A percentile compares a stretch with the other conserved stretches of the same genome.
Evolutionary conservation across 306 rosid genomes (phyloP).

Genomic region (Boehmeria nivea): DNA sequence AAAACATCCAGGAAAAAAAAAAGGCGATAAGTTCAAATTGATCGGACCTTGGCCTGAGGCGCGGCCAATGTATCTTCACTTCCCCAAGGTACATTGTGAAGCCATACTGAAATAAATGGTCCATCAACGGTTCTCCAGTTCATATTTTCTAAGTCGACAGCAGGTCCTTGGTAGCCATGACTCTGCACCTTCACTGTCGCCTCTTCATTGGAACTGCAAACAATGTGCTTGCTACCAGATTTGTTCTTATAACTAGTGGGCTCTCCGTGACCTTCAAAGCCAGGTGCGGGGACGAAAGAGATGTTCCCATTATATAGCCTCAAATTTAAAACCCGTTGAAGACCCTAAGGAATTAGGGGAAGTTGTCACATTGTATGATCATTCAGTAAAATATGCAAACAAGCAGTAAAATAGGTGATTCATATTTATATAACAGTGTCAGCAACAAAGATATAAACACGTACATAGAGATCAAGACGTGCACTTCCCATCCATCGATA

Average conservation of each 20-base stretch:
- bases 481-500: conserved; percentile 97
- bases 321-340: conserved; percentile 59
- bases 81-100: conserved; percentile 98
- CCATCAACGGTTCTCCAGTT: conserved; percentile 79
- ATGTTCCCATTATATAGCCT: conserved; percentile 71
- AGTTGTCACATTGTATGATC: too few relatives aligned
- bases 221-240: conserved; percentile 21
- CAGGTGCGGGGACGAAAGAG: conserved; percentile 95
- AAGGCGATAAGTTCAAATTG: background rate
- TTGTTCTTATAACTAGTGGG: conserved; percentile 39
- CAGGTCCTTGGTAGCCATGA: conserved; percentile 60
- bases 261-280: conserved; percentile 74
- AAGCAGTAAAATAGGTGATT: too few relatives aligned
- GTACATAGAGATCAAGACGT: conserved; percentile 81
- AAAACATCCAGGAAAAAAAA: background rate
- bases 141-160: conserved; percentile 40
- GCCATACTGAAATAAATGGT: conserved; percentile 86
- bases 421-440: background rate
- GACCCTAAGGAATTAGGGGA: too few relatives aligned
- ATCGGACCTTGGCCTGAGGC: conserved; percentile 82
- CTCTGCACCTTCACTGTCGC: conserved; percentile 29
- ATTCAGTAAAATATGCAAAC: too few relatives aligned
- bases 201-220: conserved; percentile 31
- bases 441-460: conserved; percentile 21
- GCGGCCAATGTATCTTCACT: conserved; percentile 79